Evolutionary conservation across 148 eudicot genomes (phyloP), one percentile per base, ranked within the genome.

Genomic region (Chenopodium album): DNA sequence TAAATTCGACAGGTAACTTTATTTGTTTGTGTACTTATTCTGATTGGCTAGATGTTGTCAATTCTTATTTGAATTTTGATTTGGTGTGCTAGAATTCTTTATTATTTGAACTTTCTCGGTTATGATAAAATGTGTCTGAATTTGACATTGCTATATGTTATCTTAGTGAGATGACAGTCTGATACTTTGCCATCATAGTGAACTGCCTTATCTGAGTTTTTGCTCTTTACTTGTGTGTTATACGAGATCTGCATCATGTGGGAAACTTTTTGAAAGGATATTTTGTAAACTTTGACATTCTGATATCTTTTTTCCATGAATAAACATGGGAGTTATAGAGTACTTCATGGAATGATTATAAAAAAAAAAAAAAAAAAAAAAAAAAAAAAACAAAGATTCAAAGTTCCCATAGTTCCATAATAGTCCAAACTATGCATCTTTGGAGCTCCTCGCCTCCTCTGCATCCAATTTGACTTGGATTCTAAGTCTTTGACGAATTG

Each of bases 1-100:
- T 93, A 44, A 87, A 85, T 70, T 90, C 97, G 2, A 78, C 84
- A 56, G 94, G 98, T 95, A 81, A 83, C 85, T 83, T 22, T 66
- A 22, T 48, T 10, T 74, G 54, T 50, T 50, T 16, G 64, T 63
- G 46, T 41, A 52, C 65, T 79, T 80, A 23, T 10, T 6, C 46
- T 17, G 28, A 65, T 28, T 68, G 1, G 66, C 26, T 62, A 50
- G 50, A 71, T n/a, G 13, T 23, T 46, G 4, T 47, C 9, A 20
- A 32, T 78, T 44, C 48, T 77, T 41, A 34, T 6, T 28, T 16
- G 31, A 73, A n/a, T 20, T 41, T 9, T 46, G 47, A 23, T 29
- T 48, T 41, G 17, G 12, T 63, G 13, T 73, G 52, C 7, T 32
- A 9, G 23, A 12, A 34, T 71, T 29, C 1, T 37, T 56, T 7